Evolutionary conservation across 371 early-diverging fungal genomes (phyloP), one percentile per base, ranked within the genome.

Genomic region (Mucor velutinosus): DNA sequence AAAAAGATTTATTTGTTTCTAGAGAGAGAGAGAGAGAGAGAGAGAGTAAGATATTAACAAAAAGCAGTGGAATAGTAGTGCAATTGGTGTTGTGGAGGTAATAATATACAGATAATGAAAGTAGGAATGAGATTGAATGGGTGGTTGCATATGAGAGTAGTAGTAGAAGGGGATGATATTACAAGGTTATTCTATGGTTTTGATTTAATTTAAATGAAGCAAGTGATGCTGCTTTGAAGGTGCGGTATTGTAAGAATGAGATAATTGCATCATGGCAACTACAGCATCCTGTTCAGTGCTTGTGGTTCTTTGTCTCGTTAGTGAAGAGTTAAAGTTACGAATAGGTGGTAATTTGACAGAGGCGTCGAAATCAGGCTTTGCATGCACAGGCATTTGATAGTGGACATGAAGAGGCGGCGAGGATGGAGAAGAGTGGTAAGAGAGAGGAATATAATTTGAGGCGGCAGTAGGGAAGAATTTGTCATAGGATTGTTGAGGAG

Each of bases 251-350:
- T 57, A 33, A 33, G 65, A 62, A 11, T 69, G 69, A 14, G 73
- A 72, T 25, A 80, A 59, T 55, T 80, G 77, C 64, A 80, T 76
- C 80, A 80, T 80, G 14, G 80, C 76, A 10, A 65, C 70, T 11
- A 72, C 80, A 51, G 80, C 80, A 53, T 76, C 70, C 4, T 71
- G 73, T 60, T 79, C 77, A 5, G 27, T 60, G 27, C 56, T 56
- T 7, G 47, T 63, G 21, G 61, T 47, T 37, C 66, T 71, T 53
- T 56, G 29, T 41, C 62, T 41, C 25, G 65, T 73, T 2, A 27
- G 19, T 21, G 27, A 30, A 21, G 30, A 29, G 11, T 58, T n/a
- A 43, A 56, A 27, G 12, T 35, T 49, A 27, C 59, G 57, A 32
- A 71, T 32, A 7, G 72, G 72, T 7, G 72, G 72, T 7, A 71